Percentiles rank a stretch among this genome's conserved stretches.
Conservation (phyloP, 345 rosid genomes). For the Eucalyptus pauciflora region DNA sequence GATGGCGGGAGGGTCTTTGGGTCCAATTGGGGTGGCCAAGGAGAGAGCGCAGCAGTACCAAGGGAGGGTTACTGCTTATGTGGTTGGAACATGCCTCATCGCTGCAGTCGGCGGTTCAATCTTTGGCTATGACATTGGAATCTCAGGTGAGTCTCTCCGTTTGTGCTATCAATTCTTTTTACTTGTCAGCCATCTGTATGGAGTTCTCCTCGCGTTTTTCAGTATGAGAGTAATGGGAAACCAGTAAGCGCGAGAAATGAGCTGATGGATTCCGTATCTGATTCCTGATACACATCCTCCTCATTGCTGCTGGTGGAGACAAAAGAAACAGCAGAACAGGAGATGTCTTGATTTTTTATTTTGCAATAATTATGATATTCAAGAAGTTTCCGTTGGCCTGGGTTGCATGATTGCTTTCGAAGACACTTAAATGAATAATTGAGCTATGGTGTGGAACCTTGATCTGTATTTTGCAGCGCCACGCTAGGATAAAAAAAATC, state of each 20-base stretch:
- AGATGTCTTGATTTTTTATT: not conserved
- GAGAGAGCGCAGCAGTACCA: constrained; percentile 73
- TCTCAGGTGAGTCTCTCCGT: constrained; percentile 41
- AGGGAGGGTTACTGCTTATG: constrained; percentile 68
- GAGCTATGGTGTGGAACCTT: not conserved
- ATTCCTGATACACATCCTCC: not conserved
- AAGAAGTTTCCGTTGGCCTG: not conserved
- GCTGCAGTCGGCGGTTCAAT: constrained; percentile 86
- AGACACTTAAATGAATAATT: not conserved
- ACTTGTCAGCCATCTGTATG: not conserved
- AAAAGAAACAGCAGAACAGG: not conserved
- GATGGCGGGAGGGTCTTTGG: constrained; percentile 81
- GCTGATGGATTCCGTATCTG: not conserved
- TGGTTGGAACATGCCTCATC: constrained; percentile 51
- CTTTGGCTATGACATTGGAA: constrained; percentile 89
- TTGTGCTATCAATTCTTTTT: not conserved
- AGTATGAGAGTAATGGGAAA: not conserved
- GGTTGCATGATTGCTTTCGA: not conserved
- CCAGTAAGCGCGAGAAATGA: not conserved
- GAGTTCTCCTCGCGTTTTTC: not conserved
- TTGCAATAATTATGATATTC: not conserved
- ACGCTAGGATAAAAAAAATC: not conserved
- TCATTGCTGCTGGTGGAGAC: not conserved
- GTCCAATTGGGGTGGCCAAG: constrained; percentile 68
- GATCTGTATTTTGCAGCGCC: not conserved